A percentile compares a stretch with the other conserved stretches of the same genome.
phyloP scores from a whole-genome alignment of 371 early-diverging fungal species.

The Furculomyces boomerangus region DNA sequence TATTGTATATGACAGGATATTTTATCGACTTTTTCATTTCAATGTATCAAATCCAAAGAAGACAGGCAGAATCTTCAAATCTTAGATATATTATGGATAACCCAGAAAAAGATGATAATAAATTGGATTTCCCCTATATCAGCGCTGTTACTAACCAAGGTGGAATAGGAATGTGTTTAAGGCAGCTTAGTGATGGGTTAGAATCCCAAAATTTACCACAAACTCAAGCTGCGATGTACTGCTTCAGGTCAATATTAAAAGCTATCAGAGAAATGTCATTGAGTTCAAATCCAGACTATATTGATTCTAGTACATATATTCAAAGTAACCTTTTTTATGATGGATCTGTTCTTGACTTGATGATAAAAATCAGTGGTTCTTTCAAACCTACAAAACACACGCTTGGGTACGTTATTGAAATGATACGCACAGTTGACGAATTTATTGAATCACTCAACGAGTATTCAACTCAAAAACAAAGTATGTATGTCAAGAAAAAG shows the following conservation, averaged over 20 bases:
- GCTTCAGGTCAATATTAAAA: slow-evolving; percentile 2
- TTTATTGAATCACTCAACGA: slow-evolving; percentile 10
- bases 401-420: slow-evolving; percentile 11
- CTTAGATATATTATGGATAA: neutral
- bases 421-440: slow-evolving; percentile 13
- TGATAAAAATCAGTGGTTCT: slow-evolving; percentile 15
- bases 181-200: slow-evolving; percentile 1
- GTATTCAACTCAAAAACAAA: slow-evolving; percentile 8
- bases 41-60: neutral
- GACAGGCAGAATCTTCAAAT: neutral
- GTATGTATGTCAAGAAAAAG: slow-evolving; percentile 8
- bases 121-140: slow-evolving; percentile 2
- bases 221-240: slow-evolving; percentile 1
- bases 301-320: slow-evolving; percentile 4
- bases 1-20: slow-evolving; percentile 1
- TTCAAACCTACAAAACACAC: slow-evolving; percentile 13
- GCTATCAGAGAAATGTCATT: neutral
- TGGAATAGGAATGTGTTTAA: slow-evolving; percentile 2
- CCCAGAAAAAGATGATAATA: neutral
- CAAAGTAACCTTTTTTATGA: slow-evolving; percentile 23
- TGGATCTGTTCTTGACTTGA: slow-evolving; percentile 18
- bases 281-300: neutral
- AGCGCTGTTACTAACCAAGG: neutral
- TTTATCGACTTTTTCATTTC: neutral
- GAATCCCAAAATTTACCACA: neutral